Evolutionary conservation across 208 protist genomes (phyloP), one percentile per base, ranked within the genome.

Genomic region (Wallacemonas collosoma): DNA sequence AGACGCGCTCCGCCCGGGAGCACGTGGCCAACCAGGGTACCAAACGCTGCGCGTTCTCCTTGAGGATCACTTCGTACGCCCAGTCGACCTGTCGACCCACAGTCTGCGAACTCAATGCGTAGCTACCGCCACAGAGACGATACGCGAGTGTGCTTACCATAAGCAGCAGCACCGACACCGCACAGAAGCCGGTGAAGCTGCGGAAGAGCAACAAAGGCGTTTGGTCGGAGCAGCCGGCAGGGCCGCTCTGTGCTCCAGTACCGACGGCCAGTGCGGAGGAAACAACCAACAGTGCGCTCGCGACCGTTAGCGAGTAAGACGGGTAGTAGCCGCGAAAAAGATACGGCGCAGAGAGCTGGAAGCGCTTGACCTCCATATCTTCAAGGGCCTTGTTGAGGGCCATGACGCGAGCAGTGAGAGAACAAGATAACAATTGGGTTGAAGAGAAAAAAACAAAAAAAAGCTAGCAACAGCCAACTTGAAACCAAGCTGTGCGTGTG

Each of bases 291-390:
- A 44, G 8, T 0, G 64, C 63, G 12, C 76, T 0, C 0, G 79
- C 55, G 6, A 77, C 62, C 1, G 66, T 7, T 4, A 77, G 62
- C 12, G 83, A 78, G 71, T 82, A 71, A 9, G 38, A 3, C 0
- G 67, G 61, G 54, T 80, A 85, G 73, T 83, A 88, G 14, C 83
- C 76, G 3, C 2, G 36, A 3, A 79, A 44, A 17, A 88, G 61
- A 62, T 88, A 79, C 0, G 45, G 54, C 0, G 71, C 3, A 1
- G 83, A 85, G 17, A 88, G 69, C 76, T 82, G 75, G 41, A 65
- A 36, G n/a, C 60, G 60, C 60, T 65, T 65, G 1, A 50, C 43
- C 43, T 65, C 60, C 60, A 65, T 65, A 4, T 65, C 60, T 39
- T 58, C 51, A 7, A 69, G 48, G 3, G 64, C 50, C 35, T 69